A percentile compares a stretch with the other conserved stretches of the same genome.
These are phyloP conservation scores for Bassia scoparia DNA, from an alignment of 148 eudicot species.

Conservation along the genomic window DNA sequence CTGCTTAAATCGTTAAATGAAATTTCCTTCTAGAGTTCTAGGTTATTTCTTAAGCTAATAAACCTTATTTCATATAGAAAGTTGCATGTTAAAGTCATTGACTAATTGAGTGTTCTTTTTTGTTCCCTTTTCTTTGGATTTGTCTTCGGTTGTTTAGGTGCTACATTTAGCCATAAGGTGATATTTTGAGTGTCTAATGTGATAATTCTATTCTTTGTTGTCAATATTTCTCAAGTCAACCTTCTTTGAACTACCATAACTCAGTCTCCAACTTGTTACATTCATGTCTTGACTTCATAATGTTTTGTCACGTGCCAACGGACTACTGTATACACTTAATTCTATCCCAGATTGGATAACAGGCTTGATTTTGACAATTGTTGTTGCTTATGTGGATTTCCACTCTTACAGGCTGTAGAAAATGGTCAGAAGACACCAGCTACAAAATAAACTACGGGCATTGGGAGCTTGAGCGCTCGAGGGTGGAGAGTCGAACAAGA, in stretches of 20 bases:
- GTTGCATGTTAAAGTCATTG: no score
- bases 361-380: neutral
- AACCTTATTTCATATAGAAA: no score
- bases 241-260: neutral
- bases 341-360: neutral
- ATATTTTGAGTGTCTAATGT: neutral
- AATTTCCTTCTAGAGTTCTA: no score
- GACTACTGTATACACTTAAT: neutral
- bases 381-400: conserved; percentile 1
- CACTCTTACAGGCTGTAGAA: conserved; percentile 66
- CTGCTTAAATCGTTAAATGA: no score
- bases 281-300: neutral
- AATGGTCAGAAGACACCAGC: conserved; percentile 93
- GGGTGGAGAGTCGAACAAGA: conserved; percentile 72
- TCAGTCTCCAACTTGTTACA: neutral
- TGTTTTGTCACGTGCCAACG: neutral
- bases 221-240: neutral
- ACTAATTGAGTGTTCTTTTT: no score
- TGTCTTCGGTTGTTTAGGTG: no score
- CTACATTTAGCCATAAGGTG: no score
- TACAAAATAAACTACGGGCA: conserved; percentile 80
- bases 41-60: no score
- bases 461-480: conserved; percentile 84
- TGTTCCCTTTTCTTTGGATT: no score
- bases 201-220: neutral